These are phyloP conservation scores for Naumovozyma baii DNA, from an alignment of 805 yeast species.

Conservation along the genomic window DNA sequence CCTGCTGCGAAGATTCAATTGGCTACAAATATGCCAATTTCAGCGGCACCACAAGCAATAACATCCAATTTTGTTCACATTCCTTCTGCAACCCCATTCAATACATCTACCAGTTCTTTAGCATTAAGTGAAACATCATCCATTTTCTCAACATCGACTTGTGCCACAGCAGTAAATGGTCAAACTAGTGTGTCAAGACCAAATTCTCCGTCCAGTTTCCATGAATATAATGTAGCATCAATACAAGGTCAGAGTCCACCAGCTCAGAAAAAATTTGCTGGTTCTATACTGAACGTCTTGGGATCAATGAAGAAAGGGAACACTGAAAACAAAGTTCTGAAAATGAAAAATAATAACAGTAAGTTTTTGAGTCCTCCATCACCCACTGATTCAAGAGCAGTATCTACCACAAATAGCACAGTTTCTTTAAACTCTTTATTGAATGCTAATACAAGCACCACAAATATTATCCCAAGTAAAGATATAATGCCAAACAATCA, in stretches of 20 bases:
- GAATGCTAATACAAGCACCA: not conserved
- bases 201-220: not conserved
- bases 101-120: constrained; percentile 11
- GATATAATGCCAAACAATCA: not conserved
- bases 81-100: not conserved
- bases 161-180: constrained; percentile 1
- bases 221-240: not conserved
- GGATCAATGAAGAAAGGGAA: not conserved
- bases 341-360: constrained; percentile 1
- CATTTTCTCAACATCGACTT: constrained; percentile 9
- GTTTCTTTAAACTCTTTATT: constrained; percentile 11
- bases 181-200: not conserved
- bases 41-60: not conserved
- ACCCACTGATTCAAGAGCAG: constrained; percentile 10
- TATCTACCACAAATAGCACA: constrained; percentile 14
- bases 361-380: constrained; percentile 6
- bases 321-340: not conserved
- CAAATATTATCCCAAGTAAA: not conserved
- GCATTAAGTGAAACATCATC: constrained; percentile 12
- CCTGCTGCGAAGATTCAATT: not conserved
- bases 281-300: not conserved
- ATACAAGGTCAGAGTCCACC: not conserved
- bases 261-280: not conserved
- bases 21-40: not conserved
- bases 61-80: not conserved